These are phyloP conservation scores for Pleurotus citrinopileatus DNA, from an alignment of 768 basidiomycete species.

Conservation along the genomic window DNA sequence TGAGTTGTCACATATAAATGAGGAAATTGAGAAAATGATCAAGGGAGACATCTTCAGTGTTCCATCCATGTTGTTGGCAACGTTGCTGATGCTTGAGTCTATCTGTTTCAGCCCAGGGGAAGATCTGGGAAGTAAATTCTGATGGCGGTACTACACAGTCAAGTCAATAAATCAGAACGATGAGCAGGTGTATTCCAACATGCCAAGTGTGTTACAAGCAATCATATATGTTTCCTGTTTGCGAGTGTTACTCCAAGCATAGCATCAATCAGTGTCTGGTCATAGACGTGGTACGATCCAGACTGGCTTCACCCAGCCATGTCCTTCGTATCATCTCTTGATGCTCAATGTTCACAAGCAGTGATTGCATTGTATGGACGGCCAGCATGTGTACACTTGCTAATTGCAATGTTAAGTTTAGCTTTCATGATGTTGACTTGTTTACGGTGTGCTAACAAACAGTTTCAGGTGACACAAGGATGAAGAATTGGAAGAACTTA, in stretches of 20 bases:
- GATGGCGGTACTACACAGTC: slow-evolving; percentile 19
- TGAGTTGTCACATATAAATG: slow-evolving; percentile 18
- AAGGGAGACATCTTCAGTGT: slow-evolving; percentile 22
- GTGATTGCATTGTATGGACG: slow-evolving; percentile 24
- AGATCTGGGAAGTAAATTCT: slow-evolving; percentile 15
- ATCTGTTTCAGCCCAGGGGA: slow-evolving; percentile 26
- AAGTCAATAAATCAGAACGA: not conserved
- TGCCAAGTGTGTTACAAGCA: slow-evolving; percentile 20
- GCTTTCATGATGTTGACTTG: slow-evolving; percentile 21
- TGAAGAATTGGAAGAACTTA: slow-evolving; percentile 13
- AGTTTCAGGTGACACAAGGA: not conserved
- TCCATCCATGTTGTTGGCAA: not conserved
- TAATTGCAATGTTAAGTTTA: slow-evolving; percentile 21
- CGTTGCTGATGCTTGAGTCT: slow-evolving; percentile 10
- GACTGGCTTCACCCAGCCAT: slow-evolving; percentile 28
- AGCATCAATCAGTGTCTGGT: slow-evolving; percentile 22
- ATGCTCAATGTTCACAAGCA: slow-evolving; percentile 25
- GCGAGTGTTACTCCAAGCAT: slow-evolving; percentile 24
- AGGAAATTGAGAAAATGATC: slow-evolving; percentile 25
- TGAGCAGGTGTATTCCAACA: slow-evolving; percentile 9
- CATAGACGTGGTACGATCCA: slow-evolving; percentile 26
- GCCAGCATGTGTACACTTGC: slow-evolving; percentile 28
- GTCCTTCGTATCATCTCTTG: slow-evolving; percentile 22
- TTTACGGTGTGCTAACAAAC: slow-evolving; percentile 23
- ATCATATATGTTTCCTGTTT: slow-evolving; percentile 25